Evolutionary conservation across 805 yeast genomes (phyloP).

Genomic region (Wickerhamomyces chaumierensis): DNA sequence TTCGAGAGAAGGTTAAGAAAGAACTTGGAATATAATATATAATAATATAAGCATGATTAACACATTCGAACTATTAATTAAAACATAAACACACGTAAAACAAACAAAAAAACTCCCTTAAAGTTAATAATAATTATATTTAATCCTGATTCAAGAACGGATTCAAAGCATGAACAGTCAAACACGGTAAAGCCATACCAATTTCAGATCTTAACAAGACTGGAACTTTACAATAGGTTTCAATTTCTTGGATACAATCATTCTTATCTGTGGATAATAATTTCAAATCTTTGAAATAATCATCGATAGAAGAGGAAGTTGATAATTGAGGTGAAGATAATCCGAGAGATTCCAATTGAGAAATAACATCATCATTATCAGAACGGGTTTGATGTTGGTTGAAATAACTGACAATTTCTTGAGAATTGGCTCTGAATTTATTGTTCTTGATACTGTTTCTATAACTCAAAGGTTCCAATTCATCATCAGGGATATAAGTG

Average conservation of each 20-base stretch:
- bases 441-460: conserved; percentile 61
- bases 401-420: conserved; percentile 55
- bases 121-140: not conserved
- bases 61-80: too few species aligned
- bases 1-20: conserved; percentile 31
- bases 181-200: conserved; percentile 92
- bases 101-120: too few species aligned
- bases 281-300: conserved; percentile 45
- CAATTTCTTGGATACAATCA: conserved; percentile 66
- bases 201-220: conserved; percentile 80
- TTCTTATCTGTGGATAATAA: conserved; percentile 24
- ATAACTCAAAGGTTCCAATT: conserved; percentile 64
- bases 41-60: too few species aligned
- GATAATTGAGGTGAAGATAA: conserved; percentile 15
- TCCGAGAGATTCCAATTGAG: conserved; percentile 19
- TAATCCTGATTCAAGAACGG: conserved; percentile 44
- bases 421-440: conserved; percentile 60
- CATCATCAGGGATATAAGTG: conserved; percentile 85
- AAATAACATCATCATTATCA: conserved; percentile 4
- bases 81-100: too few species aligned
- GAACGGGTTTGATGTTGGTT: too few species aligned
- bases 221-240: conserved; percentile 70
- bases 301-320: conserved; percentile 26
- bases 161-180: conserved; percentile 82
- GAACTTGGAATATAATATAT: too few species aligned